Conservation (phyloP, 106 monocot genomes). For the Dactylorhiza incarnata region DNA sequence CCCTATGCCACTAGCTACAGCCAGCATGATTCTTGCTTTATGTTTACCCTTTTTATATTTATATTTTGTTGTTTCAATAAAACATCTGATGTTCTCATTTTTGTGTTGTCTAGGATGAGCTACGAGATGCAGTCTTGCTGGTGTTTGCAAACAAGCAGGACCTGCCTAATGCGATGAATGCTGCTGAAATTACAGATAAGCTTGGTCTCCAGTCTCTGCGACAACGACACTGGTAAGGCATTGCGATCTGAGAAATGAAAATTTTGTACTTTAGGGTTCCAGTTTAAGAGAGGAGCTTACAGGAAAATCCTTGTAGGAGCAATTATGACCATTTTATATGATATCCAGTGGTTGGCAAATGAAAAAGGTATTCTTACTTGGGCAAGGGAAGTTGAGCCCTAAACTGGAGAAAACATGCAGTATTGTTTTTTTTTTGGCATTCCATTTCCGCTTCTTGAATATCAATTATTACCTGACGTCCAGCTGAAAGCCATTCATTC, state of each 20-base stretch:
- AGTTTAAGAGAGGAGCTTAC: not conserved
- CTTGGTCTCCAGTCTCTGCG: constrained; percentile 16
- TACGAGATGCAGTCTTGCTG: constrained; percentile 15
- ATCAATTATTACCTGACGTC: too few relatives aligned
- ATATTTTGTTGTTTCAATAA: not conserved
- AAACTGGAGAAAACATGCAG: too few relatives aligned
- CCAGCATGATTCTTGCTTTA: too few relatives aligned
- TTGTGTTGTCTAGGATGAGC: constrained; percentile 4
- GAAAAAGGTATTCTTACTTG: too few relatives aligned
- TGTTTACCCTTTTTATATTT: not conserved
- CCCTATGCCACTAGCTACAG: too few relatives aligned
- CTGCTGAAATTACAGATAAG: constrained; percentile 19
- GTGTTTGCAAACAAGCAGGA: constrained; percentile 17
- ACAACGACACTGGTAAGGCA: constrained; percentile 11
- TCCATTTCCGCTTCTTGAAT: too few relatives aligned
- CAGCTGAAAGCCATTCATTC: too few relatives aligned
- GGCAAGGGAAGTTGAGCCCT: too few relatives aligned
- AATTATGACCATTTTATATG: not conserved
- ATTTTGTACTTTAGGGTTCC: not conserved
- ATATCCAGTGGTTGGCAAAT: too few relatives aligned
- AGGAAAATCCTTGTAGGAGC: not conserved
- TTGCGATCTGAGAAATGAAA: not conserved
- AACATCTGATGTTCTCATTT: not conserved
- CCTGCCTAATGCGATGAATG: constrained; percentile 18
- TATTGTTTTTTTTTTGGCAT: too few relatives aligned